phyloP scores from a whole-genome alignment of 1,284 basidiomycete species.

The Sanghuangporus baumii region DNA sequence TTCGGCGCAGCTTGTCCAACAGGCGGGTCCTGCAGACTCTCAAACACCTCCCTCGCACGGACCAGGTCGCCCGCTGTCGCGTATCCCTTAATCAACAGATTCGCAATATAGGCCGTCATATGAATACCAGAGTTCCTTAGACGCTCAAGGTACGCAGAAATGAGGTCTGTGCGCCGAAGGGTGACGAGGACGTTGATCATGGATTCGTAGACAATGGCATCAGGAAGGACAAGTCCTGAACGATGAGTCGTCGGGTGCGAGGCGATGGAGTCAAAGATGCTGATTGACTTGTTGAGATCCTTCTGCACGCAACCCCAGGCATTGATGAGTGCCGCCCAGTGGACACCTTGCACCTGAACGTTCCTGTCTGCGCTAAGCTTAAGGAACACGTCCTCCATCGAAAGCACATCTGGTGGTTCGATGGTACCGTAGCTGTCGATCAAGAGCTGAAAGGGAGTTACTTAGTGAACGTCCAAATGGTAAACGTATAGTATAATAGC shows the following conservation, averaged over 20 bases:
- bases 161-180: constrained; percentile 75
- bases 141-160: constrained; percentile 62
- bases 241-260: constrained; percentile 38
- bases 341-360: constrained; percentile 72
- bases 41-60: constrained; percentile 74
- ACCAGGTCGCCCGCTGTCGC: constrained; percentile 69
- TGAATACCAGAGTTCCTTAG: constrained; percentile 66
- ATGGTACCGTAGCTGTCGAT: constrained; percentile 89
- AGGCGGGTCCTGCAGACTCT: constrained; percentile 80
- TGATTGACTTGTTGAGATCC: constrained; percentile 74
- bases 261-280: constrained; percentile 75
- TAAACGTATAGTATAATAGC: constrained; percentile 18
- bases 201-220: constrained; percentile 89
- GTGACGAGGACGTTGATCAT: constrained; percentile 85
- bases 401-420: constrained; percentile 72
- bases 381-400: constrained; percentile 74
- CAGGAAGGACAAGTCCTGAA: constrained; percentile 42
- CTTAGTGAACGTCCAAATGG: constrained; percentile 18
- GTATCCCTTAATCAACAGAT: constrained; percentile 88
- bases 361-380: constrained; percentile 45
- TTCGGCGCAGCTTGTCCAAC: constrained; percentile 85
- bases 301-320: constrained; percentile 81
- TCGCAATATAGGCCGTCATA: constrained; percentile 95
- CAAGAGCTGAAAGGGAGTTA: constrained; percentile 52
- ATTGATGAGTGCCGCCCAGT: constrained; percentile 92